Base-by-base conservation (phyloP, 176 grass and related monocot species). In the Paspalum notatum region DNA sequence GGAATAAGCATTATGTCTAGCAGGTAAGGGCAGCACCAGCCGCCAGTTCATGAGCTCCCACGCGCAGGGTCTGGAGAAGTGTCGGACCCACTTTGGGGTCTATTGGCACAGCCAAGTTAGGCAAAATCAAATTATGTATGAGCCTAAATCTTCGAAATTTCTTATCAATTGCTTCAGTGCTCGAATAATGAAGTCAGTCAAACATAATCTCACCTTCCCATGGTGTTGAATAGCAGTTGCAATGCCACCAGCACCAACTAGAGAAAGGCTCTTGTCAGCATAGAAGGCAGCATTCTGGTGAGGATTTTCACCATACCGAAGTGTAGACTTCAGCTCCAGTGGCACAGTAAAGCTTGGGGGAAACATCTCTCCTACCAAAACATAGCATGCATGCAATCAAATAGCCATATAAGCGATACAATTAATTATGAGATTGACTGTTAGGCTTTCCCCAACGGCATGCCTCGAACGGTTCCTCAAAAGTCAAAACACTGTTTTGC, bases 301-400 rank as follows among this genome's bases (percentile, higher is more conserved):
- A 70, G 95, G 91, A 92, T 97, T 97, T 86, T 97, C 95, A 7
- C 95, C 91, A 45, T 97, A 97, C 14, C 91, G 80, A 79, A 97
- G 91, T 65, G 49, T 66, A 62, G 82, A 90, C 16, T 87, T 94
- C 71, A 94, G 72, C 15, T 90, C 84, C 4, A 97, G 39, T 41
- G 95, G 80, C 16, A 97, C 74, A 68, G 91, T 97, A 25, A 97
- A 87, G 73, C 64, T 92, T 18, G 89, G 90, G 54, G 95, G 85
- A 68, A 97, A 88, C 37, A 25, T 72, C 70, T 88, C 83, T 77
- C 91, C 94, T 97, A 83, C 71, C 68, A 69, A 84, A 72, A 87
- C 44, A 77, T 49, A 51, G 26, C 18, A 26, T 51, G 56, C 64
- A 49, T 14, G 9, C 43, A 71, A 21, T 66, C 16, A 53, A 53